Base-by-base conservation (phyloP, 2,329 filamentous ascomycete species). In the Penicillium sp. region DNA sequence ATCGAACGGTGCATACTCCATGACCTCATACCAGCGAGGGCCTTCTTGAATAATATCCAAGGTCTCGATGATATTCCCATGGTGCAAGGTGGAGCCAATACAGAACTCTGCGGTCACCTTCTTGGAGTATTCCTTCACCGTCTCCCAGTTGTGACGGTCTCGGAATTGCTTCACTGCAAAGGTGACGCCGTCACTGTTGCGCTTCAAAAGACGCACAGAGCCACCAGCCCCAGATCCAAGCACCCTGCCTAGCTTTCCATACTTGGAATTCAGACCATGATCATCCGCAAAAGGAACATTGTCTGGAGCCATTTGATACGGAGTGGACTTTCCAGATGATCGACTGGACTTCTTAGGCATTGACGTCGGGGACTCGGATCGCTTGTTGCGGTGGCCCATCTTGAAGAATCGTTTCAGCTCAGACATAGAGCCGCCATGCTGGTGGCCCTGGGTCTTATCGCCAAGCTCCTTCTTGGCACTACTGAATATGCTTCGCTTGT, bases 91-190 rank as follows among this genome's bases (percentile, higher is more conserved):
- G 3, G 93, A 97, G 12, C 94, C 94, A 64, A 99, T 93, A 71
- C 94, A 99, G 74, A 99, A 99, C 70, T 99, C 94, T 2, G 94
- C 93, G 0, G 94, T 99, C 44, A 99, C 86, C 73, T 99, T 99
- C 76, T 99, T 99, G 64, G 91, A 90, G 69, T 99, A 99, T 64
- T 97, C 94, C 67, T 90, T 91, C 70, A 97, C 89, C 1, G 88
- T 90, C 75, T 99, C 94, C 75, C 97, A 96, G 0, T 89, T 87
- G 74, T 99, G 93, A 33, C 91, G 86, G 52, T 93, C 87, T 50
- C 94, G 83, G 76, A 99, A 99, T 70, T 99, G 93, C 75, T 99
- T 99, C 50, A 97, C 94, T 1, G 94, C 94, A 74, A 99, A 99
- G 0, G 95, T 94, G 7, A 90, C 91, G 26, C 89, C 89, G 69